Base-by-base conservation (phyloP, 208 protist species). In the Acanthamoeba royreba region DNA sequence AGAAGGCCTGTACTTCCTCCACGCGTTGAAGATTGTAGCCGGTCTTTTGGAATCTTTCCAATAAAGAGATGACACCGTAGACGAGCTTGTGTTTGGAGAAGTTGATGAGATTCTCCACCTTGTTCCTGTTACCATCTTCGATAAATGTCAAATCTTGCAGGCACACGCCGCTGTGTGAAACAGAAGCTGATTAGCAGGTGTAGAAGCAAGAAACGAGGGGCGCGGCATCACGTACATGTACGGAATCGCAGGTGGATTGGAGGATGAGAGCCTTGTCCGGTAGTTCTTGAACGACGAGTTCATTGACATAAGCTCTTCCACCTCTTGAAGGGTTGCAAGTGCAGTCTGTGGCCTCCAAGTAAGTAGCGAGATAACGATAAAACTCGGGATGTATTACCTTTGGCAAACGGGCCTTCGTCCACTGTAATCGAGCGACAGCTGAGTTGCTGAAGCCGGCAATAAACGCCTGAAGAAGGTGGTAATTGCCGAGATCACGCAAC, bases 91-190 rank as follows among this genome's bases (percentile, higher is more conserved):
- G 69, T 72, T 93, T 93, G 46, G 46, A 72, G 47, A 93, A 93
- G 91, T 93, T 93, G 69, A 93, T 87, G 28, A 93, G 45, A 38
- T 93, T 88, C n/a, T 72, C 91, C 69, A 69, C n/a, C 49, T 88
- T 88, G 77, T 93, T 88, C 22, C 77, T 15, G 91, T 93, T 93
- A 7, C 91, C 91, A 43, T 93, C 91, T 40, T 93, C 91, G 72
- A 93, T 93, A 38, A 93, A 93, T 43, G 91, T 93, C 91, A 93
- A 43, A 33, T 93, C 91, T 40, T 88, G 69, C 40, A 93, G 55
- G 38, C 77, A 93, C 52, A 93, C 77, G 28, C 91, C 91, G 52
- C 69, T 93, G n/a, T 47, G 52, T 93, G 7, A 40, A 92, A 53
- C 45, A 93, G 19, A 85, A 15, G 45, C 31, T 1, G 58, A 28